Base-by-base conservation (phyloP, 257 asterid species). In the Przewalskia tangutica region DNA sequence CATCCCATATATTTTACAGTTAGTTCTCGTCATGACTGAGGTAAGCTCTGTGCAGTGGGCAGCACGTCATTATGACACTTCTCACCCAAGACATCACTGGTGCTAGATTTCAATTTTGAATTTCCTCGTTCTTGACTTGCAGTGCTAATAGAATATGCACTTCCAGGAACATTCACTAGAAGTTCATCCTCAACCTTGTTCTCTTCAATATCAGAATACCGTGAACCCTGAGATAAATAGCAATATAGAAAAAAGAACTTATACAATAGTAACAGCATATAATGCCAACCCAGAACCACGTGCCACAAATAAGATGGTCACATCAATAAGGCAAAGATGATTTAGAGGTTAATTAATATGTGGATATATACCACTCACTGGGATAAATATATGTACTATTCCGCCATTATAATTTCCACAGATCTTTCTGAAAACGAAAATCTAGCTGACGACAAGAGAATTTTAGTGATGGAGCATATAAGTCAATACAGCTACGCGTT, bases 161-260 rank as follows among this genome's bases (percentile, higher is more conserved):
- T 95, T 60, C 99, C 99, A 8, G 99, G 97, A 84, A 95, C 90
- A 70, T 94, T 89, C 80, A 95, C 86, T n/a, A 94, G 84, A 20
- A 95, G 91, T 80, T 91, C 93, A 77, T 86, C 87, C 60, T 85
- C 92, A 54, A 77, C 92, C 65, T 66, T 83, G 16, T 84, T 83
- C 40, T 60, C 85, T 66, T 67, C 85, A 67, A 82, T 70, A 53
- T 80, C 82, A 44, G 77, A 56, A 46, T 63, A 81, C 40, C 70
- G 77, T 71, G 67, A 78, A 46, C 68, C 87, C 92, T 90, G 89
- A 85, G 86, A 84, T 40, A 73, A 11, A 65, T 27, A 27, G 32
- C 32, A 27, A 27, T 27, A 27, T 3, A 56, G 78, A 63, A 63
- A 12, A 48, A 18, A 20, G 53, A 2, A 59, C 10, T 38, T 18